Percentiles rank a stretch among this genome's conserved stretches.
Evolutionary conservation across 2,329 filamentous ascomycete genomes (phyloP).

Genomic region (Ascochyta rabiei): DNA sequence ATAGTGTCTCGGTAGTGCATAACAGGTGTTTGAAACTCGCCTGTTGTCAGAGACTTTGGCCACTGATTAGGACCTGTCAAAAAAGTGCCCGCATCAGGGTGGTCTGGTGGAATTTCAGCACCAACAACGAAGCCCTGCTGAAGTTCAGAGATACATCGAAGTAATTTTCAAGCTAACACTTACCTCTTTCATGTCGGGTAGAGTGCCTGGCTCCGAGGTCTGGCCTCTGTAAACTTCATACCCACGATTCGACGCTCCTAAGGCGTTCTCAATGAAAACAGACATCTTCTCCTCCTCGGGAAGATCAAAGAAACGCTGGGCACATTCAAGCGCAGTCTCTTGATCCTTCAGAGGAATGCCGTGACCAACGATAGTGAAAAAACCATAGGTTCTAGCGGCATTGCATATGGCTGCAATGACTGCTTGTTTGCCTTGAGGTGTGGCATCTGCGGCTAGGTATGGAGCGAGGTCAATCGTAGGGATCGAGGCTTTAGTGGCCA

Average conservation of each 20-base stretch:
- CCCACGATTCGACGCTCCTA: slow-evolving; percentile 12
- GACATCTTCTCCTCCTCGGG: slow-evolving; percentile 20
- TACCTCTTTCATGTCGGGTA: slow-evolving; percentile 25
- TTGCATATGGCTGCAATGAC: slow-evolving; percentile 17
- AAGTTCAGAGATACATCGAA: not conserved
- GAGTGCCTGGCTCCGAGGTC: slow-evolving; percentile 4
- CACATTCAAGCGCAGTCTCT: slow-evolving; percentile 1
- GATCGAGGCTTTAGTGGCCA: not conserved
- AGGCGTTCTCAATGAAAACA: slow-evolving; percentile 12
- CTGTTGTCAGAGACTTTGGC: not conserved
- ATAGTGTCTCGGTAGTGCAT: slow-evolving; percentile 1
- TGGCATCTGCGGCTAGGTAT: not conserved
- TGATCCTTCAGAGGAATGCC: slow-evolving; percentile 17
- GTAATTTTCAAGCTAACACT: not conserved
- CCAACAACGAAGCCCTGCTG: slow-evolving; percentile 13
- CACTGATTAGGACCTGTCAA: slow-evolving; percentile 6
- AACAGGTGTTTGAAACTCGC: not conserved
- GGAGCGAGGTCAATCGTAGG: not conserved
- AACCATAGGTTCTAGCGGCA: slow-evolving; percentile 19
- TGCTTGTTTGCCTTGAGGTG: not conserved
- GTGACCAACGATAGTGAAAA: slow-evolving; percentile 23
- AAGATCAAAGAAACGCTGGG: slow-evolving; percentile 15
- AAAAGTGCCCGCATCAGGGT: slow-evolving; percentile 6
- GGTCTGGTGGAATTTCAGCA: slow-evolving; percentile 8
- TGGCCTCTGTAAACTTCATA: slow-evolving; percentile 15